These are phyloP conservation scores for Fusarium guadeloupense DNA, from an alignment of 2,329 filamentous ascomycete species.

Conservation along the genomic window DNA sequence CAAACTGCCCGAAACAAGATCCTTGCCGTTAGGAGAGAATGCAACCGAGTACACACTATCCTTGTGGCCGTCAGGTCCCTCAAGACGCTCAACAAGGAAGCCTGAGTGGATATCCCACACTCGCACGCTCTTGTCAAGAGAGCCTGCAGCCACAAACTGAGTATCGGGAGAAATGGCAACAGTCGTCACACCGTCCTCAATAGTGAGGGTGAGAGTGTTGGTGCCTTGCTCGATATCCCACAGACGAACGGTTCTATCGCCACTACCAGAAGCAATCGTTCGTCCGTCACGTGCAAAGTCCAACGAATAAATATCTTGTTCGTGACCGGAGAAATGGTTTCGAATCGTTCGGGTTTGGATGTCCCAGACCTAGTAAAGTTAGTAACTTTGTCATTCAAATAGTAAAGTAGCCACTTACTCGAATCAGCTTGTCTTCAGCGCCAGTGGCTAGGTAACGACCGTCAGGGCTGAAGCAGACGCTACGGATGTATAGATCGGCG, in stretches of 20 bases:
- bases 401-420: slow-evolving; percentile 67
- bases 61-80: slow-evolving; percentile 93
- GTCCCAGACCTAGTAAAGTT: slow-evolving; percentile 83
- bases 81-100: slow-evolving; percentile 87
- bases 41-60: slow-evolving; percentile 97
- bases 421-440: slow-evolving; percentile 96
- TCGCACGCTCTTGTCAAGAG: slow-evolving; percentile 95
- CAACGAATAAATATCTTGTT: slow-evolving; percentile 97
- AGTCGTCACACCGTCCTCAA: slow-evolving; percentile 97
- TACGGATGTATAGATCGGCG: slow-evolving; percentile 95
- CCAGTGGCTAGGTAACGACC: slow-evolving; percentile 93
- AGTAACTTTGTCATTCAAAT: slow-evolving; percentile 2
- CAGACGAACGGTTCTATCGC: slow-evolving; percentile 91
- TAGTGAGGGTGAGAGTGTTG: slow-evolving; percentile 85
- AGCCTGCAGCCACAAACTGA: slow-evolving; percentile 92
- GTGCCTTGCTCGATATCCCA: slow-evolving; percentile 92
- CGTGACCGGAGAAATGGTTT: slow-evolving; percentile 94
- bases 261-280: slow-evolving; percentile 94
- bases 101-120: slow-evolving; percentile 94
- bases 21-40: slow-evolving; percentile 91
- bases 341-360: slow-evolving; percentile 85
- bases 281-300: slow-evolving; percentile 95
- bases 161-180: slow-evolving; percentile 97
- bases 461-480: slow-evolving; percentile 98
- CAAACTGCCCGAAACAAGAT: slow-evolving; percentile 91